Conservation (phyloP, 2,329 filamentous ascomycete species). For the Cercospora nicotianae region DNA sequence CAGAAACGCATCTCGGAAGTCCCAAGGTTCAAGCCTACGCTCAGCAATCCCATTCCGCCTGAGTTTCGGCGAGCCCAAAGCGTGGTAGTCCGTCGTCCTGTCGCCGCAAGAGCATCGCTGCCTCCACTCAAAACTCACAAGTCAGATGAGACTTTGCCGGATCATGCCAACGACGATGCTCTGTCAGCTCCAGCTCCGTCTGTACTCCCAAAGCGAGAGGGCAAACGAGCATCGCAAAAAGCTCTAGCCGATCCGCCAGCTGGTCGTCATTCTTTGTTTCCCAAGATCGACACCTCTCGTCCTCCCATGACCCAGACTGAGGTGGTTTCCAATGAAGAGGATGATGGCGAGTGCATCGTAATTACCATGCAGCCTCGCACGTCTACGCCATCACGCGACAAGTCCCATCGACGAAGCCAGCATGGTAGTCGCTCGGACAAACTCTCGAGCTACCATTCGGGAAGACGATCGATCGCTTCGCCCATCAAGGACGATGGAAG, state of each 20-base stretch:
- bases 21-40: slow-evolving; percentile 1
- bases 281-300: not conserved
- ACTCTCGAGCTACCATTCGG: not conserved
- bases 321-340: not conserved
- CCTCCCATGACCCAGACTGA: slow-evolving; percentile 1
- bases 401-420: not conserved
- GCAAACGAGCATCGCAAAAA: slow-evolving; percentile 1
- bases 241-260: not conserved
- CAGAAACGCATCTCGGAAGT: slow-evolving; percentile 16
- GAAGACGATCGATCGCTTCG: not conserved
- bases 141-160: not conserved
- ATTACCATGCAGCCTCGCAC: slow-evolving; percentile 31
- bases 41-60: not conserved
- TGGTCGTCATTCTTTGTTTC: not conserved
- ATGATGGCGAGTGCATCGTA: slow-evolving; percentile 24
- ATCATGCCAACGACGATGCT: not conserved
- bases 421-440: not conserved
- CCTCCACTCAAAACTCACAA: not conserved
- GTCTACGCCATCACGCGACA: slow-evolving; percentile 13
- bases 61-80: not conserved
- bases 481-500: slow-evolving; percentile 3
- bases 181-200: not conserved
- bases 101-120: not conserved
- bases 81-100: not conserved
- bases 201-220: not conserved